Evolutionary conservation across 352 stramenopile species (phyloP).

Genomic region (Phytophthora syringae): DNA sequence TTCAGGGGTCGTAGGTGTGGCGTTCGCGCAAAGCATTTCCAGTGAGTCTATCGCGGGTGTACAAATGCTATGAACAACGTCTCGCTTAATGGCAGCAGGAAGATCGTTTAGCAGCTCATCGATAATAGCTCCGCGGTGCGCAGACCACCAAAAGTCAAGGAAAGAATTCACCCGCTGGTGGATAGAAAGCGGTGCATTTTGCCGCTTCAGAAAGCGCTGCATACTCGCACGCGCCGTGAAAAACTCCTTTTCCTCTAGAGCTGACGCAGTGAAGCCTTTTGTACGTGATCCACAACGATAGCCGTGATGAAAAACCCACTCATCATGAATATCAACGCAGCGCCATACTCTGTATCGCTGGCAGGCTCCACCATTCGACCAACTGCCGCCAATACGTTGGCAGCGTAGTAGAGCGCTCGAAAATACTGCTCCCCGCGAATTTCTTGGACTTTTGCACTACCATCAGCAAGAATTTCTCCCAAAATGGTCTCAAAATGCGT

Average conservation of each 20-base stretch:
- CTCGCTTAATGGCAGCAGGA: slow-evolving; percentile 55
- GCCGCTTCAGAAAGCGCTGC: slow-evolving; percentile 67
- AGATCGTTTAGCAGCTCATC: slow-evolving; percentile 64
- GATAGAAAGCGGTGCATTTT: slow-evolving; percentile 58
- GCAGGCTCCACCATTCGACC: slow-evolving; percentile 54
- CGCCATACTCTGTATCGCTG: slow-evolving; percentile 52
- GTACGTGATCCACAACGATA: slow-evolving; percentile 73
- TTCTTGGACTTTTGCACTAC: slow-evolving; percentile 26
- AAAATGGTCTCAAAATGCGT: slow-evolving; percentile 40
- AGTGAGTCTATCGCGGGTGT: slow-evolving; percentile 54
- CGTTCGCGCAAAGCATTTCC: slow-evolving; percentile 33
- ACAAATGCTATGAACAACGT: slow-evolving; percentile 69
- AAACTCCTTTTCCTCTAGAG: slow-evolving; percentile 75
- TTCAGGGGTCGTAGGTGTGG: background rate
- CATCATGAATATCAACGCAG: slow-evolving; percentile 69
- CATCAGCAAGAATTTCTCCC: slow-evolving; percentile 21
- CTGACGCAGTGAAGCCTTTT: slow-evolving; percentile 69
- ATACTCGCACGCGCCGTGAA: slow-evolving; percentile 61
- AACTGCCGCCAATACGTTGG: slow-evolving; percentile 56
- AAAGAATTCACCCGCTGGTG: slow-evolving; percentile 71
- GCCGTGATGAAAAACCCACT: slow-evolving; percentile 73
- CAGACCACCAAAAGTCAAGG: slow-evolving; percentile 74
- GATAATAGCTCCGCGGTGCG: slow-evolving; percentile 68
- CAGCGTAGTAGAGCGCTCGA: slow-evolving; percentile 62
- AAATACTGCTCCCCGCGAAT: slow-evolving; percentile 63